A percentile compares a stretch with the other conserved stretches of the same genome.
Conservation (phyloP, 139 green algal species). For the Deuterostichococcus epilithicus region DNA sequence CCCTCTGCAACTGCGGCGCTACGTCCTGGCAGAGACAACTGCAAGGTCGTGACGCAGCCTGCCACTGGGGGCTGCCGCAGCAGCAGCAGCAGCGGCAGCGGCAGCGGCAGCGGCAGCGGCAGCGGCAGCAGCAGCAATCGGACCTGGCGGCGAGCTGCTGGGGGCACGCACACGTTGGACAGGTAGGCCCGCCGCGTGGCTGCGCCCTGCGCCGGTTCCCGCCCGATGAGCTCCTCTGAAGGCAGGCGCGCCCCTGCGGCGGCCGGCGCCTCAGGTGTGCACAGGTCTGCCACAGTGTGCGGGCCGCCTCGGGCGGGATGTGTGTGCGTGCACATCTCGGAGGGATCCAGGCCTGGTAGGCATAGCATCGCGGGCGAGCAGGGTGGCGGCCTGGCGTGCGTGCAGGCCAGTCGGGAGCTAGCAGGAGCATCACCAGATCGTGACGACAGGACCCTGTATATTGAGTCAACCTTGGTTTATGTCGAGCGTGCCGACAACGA, state of each 20-base stretch:
- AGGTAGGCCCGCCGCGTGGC: slow-evolving; percentile 56
- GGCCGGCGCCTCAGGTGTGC: not conserved
- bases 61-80: too few relatives aligned
- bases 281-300: not conserved
- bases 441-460: not conserved
- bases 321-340: not conserved
- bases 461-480: slow-evolving; percentile 49
- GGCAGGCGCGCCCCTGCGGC: slow-evolving; percentile 49
- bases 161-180: slow-evolving; percentile 71
- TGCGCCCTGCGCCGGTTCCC: slow-evolving; percentile 15
- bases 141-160: slow-evolving; percentile 34
- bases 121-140: not conserved
- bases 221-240: slow-evolving; percentile 67
- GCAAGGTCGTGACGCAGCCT: too few relatives aligned
- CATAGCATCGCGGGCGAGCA: too few relatives aligned
- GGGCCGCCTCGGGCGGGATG: not conserved
- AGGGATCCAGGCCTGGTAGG: not conserved
- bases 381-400: not conserved
- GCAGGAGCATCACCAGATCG: not conserved
- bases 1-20: too few relatives aligned
- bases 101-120: too few relatives aligned
- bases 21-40: too few relatives aligned
- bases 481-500: slow-evolving; percentile 70
- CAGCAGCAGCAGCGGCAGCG: too few relatives aligned
- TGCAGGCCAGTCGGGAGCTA: not conserved